Evolutionary conservation across 441 rosid genomes (phyloP).

Genomic region (Daphne laureola): DNA sequence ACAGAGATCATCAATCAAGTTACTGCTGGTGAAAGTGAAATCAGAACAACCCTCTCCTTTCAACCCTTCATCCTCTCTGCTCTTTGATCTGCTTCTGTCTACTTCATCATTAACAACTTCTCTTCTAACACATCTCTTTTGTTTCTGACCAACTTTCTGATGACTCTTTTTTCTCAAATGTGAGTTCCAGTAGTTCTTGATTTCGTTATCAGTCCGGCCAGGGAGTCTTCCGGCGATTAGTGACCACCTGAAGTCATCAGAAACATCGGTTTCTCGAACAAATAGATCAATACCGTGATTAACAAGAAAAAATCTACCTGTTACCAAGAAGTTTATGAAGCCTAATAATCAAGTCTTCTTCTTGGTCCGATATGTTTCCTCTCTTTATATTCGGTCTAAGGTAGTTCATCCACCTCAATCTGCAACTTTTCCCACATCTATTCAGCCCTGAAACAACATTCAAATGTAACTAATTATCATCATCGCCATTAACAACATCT

Average conservation of each 20-base stretch:
- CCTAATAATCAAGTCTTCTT: constrained; percentile 45
- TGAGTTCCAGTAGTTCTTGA: constrained; percentile 41
- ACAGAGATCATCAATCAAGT: constrained; percentile 11
- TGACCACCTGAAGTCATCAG: constrained; percentile 28
- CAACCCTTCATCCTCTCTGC: constrained; percentile 9
- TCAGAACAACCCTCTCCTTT: constrained; percentile 2
- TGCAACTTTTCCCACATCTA: constrained; percentile 42
- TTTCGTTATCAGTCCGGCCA: constrained; percentile 35
- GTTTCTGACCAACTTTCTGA: constrained; percentile 13
- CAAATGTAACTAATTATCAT: too few species aligned
- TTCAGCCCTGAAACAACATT: constrained; percentile 22
- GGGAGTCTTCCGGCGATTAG: constrained; percentile 42
- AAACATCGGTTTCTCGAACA: not conserved
- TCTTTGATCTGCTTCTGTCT: not conserved
- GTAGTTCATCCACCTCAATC: constrained; percentile 48
- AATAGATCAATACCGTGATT: not conserved
- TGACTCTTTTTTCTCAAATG: constrained; percentile 33
- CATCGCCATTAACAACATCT: too few species aligned
- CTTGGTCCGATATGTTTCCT: constrained; percentile 42
- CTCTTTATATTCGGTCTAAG: constrained; percentile 43
- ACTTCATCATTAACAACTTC: not conserved
- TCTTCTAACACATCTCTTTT: constrained; percentile 2
- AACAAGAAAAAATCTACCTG: constrained; percentile 22
- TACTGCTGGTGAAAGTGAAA: constrained; percentile 6
- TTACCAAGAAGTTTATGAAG: constrained; percentile 49